These are phyloP conservation scores for Magnolia kwangsiensis DNA, from an alignment of 164 flowering plant genomes.

Conservation along the genomic window DNA sequence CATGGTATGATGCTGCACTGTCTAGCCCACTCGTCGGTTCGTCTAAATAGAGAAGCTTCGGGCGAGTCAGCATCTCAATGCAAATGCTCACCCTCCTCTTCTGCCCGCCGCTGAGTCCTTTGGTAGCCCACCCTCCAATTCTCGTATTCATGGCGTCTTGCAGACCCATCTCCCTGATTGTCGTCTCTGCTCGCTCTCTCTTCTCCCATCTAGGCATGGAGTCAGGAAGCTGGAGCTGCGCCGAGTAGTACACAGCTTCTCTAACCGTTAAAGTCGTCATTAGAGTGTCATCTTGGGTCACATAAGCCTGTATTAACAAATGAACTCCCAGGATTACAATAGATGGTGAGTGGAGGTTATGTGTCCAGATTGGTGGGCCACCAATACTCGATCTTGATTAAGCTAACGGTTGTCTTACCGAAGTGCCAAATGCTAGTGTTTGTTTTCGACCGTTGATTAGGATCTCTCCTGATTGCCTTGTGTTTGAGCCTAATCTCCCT, in stretches of 20 bases:
- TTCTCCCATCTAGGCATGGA: slow-evolving; percentile 42
- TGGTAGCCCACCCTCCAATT: slow-evolving; percentile 53
- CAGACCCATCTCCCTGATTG: slow-evolving; percentile 62
- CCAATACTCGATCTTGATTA: not conserved
- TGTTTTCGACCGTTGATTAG: slow-evolving; percentile 58
- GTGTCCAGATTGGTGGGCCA: not conserved
- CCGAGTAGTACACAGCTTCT: slow-evolving; percentile 63
- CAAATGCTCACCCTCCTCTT: slow-evolving; percentile 63
- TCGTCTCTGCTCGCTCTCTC: slow-evolving; percentile 38
- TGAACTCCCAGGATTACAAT: not conserved
- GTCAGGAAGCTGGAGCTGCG: slow-evolving; percentile 52
- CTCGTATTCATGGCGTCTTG: slow-evolving; percentile 43
- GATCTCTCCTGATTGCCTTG: slow-evolving; percentile 48
- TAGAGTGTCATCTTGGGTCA: slow-evolving; percentile 55
- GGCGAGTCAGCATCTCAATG: slow-evolving; percentile 48
- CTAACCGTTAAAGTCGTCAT: slow-evolving; percentile 48
- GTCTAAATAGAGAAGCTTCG: slow-evolving; percentile 57
- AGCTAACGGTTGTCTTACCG: slow-evolving; percentile 25
- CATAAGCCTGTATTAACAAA: slow-evolving; percentile 41
- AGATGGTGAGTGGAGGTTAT: not conserved
- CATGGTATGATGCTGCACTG: slow-evolving; percentile 60
- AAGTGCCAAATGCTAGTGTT: slow-evolving; percentile 57
- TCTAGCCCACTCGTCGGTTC: slow-evolving; percentile 77
- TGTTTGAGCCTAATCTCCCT: slow-evolving; percentile 54
- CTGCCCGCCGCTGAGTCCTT: slow-evolving; percentile 63